Evolutionary conservation across 1,284 basidiomycete genomes (phyloP).

Genomic region (Vanrija pseudolonga): DNA sequence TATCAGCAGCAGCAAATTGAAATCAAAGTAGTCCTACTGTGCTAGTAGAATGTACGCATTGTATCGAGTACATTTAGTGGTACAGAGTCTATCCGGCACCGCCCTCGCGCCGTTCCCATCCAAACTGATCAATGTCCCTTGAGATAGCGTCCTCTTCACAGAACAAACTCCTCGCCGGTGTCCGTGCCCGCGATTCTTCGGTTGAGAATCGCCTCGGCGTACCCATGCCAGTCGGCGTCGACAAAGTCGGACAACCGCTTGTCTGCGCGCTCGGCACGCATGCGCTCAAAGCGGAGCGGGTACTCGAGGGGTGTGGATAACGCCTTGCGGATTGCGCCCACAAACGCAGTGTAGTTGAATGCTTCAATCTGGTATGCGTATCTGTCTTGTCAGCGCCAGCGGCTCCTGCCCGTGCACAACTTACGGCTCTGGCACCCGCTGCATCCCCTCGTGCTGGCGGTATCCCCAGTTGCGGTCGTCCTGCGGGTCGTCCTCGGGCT

Average conservation of each 20-base stretch:
- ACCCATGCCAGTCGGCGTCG: slow-evolving; percentile 15
- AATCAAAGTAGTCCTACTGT: too few species aligned
- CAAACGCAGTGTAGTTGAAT: slow-evolving; percentile 9
- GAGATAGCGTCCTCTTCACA: neutral
- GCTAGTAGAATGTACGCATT: too few species aligned
- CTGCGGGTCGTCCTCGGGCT: neutral
- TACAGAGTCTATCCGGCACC: too few species aligned
- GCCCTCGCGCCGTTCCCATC: too few species aligned
- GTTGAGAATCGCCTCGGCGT: slow-evolving; percentile 11
- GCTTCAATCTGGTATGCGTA: slow-evolving; percentile 10
- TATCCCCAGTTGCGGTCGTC: neutral
- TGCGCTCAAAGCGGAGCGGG: neutral
- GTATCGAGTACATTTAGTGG: too few species aligned
- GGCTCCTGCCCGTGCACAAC: neutral
- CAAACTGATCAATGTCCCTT: too few species aligned
- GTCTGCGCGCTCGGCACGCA: neutral
- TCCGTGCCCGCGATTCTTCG: slow-evolving; percentile 12
- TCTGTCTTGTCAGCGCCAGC: too few species aligned
- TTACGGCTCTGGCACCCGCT: neutral
- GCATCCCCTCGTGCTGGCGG: neutral
- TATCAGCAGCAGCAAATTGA: too few species aligned
- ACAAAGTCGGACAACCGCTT: slow-evolving; percentile 4
- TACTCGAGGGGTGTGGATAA: slow-evolving; percentile 4
- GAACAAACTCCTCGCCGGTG: neutral
- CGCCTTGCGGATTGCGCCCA: slow-evolving; percentile 13